These are phyloP conservation scores for Ulmus americana DNA, from an alignment of 331 rosid species.

Conservation along the genomic window DNA sequence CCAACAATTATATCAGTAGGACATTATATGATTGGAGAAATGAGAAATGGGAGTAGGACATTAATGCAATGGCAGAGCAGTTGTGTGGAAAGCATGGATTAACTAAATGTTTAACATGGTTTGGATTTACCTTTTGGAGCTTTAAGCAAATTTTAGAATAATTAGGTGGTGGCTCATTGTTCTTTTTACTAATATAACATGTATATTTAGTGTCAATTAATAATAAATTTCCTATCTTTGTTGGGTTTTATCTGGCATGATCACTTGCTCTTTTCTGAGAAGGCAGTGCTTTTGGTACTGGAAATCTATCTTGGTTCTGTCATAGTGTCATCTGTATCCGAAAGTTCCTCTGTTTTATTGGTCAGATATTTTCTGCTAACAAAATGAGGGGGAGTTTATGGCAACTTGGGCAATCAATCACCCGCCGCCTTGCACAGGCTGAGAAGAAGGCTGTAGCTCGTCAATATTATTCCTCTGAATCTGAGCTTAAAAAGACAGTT, in stretches of 20 bases:
- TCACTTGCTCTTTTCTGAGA: slow-evolving; percentile 6
- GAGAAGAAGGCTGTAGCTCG: slow-evolving; percentile 77
- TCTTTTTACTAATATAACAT: slow-evolving; percentile 5
- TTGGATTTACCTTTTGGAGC: not conserved
- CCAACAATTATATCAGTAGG: no score
- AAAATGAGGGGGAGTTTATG: slow-evolving; percentile 76
- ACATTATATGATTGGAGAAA: no score
- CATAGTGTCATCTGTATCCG: not conserved
- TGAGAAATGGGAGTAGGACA: no score
- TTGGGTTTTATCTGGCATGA: slow-evolving; percentile 15
- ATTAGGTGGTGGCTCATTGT: not conserved
- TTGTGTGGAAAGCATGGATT: slow-evolving; percentile 2
- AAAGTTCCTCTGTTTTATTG: slow-evolving; percentile 8
- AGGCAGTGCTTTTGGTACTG: not conserved
- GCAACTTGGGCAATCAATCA: slow-evolving; percentile 88
- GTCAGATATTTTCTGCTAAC: slow-evolving; percentile 26
- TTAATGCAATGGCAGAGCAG: slow-evolving; percentile 1
- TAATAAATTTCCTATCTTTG: not conserved
- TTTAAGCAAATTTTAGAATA: slow-evolving; percentile 4
- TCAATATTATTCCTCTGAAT: slow-evolving; percentile 56
- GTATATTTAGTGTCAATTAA: not conserved
- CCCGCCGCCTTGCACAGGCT: slow-evolving; percentile 69
- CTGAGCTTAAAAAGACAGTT: slow-evolving; percentile 84
- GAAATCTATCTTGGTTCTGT: not conserved
- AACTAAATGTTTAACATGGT: not conserved